Percentiles rank a stretch among this genome's conserved stretches.
These are phyloP conservation scores for Coemansia sp. DNA, from an alignment of 371 early-diverging fungal genomes.

Conservation along the genomic window DNA sequence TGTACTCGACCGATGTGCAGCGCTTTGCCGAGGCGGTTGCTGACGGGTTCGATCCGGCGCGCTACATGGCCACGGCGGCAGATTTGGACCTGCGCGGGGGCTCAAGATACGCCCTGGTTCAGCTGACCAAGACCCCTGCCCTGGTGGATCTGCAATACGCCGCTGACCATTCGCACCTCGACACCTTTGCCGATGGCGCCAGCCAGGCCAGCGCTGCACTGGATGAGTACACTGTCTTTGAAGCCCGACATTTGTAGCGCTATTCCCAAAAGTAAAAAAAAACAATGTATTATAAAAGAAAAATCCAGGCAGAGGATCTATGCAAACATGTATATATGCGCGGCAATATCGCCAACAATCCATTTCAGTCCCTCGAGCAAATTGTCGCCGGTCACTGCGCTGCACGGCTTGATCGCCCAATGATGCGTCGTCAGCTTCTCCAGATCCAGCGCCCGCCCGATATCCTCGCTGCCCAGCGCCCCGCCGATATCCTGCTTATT, in stretches of 20 bases:
- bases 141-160: conserved; percentile 30
- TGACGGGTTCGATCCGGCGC: conserved; percentile 34
- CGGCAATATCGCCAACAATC: conserved; percentile 88
- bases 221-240: conserved; percentile 27
- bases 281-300: conserved; percentile 11
- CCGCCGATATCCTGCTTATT: conserved; percentile 96
- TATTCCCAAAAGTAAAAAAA: background rate
- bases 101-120: conserved; percentile 7
- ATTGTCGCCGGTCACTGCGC: conserved; percentile 88
- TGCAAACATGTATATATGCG: conserved; percentile 66
- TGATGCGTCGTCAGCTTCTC: conserved; percentile 81
- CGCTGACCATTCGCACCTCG: conserved; percentile 4
- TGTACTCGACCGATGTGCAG: conserved; percentile 41
- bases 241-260: conserved; percentile 18
- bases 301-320: background rate
- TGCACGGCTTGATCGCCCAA: conserved; percentile 88
- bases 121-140: conserved; percentile 29
- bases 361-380: conserved; percentile 89
- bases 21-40: conserved; percentile 29
- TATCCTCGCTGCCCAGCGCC: conserved; percentile 70
- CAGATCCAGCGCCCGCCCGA: conserved; percentile 71
- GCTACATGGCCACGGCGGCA: conserved; percentile 7
- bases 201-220: background rate
- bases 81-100: background rate
- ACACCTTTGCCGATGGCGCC: background rate